Percentiles rank a stretch among this genome's conserved stretches.
These are phyloP conservation scores for Cryptosporidium felis DNA, from an alignment of 169 alveolate species.

Conservation along the genomic window DNA sequence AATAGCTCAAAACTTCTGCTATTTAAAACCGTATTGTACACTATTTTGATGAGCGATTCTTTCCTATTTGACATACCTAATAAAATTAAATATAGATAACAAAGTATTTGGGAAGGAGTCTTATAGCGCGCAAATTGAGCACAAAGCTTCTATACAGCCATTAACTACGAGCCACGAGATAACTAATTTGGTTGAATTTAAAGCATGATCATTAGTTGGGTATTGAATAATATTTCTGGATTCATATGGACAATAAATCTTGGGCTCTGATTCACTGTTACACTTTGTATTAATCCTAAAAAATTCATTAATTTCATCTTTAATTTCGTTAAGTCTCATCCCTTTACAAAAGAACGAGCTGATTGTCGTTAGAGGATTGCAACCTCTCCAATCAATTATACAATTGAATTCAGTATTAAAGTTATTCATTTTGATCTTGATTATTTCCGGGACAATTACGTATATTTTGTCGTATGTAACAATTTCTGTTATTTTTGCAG, in stretches of 20 bases:
- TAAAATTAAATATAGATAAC: too few species aligned
- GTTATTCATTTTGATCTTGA: background rate
- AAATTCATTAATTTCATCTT: conserved; percentile 14
- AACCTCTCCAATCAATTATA: conserved; percentile 42
- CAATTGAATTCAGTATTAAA: background rate
- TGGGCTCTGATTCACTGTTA: background rate
- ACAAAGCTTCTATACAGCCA: background rate
- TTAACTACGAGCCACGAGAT: conserved; percentile 40
- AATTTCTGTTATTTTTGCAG: conserved; percentile 5
- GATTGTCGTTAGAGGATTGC: conserved; percentile 14
- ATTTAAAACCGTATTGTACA: background rate
- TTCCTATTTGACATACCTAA: too few species aligned
- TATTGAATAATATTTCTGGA: background rate
- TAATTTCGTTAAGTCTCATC: background rate
- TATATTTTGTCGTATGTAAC: conserved; percentile 14
- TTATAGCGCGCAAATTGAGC: background rate
- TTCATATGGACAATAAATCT: conserved; percentile 27
- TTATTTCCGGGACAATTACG: background rate
- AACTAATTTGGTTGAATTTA: background rate
- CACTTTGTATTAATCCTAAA: background rate
- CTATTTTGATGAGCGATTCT: too few species aligned
- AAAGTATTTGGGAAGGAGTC: too few species aligned
- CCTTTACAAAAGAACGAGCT: conserved; percentile 66
- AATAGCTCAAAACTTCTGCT: conserved; percentile 15
- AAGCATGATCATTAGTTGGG: background rate